Evolutionary conservation across 768 basidiomycete species (phyloP).

Genomic region (Exsudoporus frostii): DNA sequence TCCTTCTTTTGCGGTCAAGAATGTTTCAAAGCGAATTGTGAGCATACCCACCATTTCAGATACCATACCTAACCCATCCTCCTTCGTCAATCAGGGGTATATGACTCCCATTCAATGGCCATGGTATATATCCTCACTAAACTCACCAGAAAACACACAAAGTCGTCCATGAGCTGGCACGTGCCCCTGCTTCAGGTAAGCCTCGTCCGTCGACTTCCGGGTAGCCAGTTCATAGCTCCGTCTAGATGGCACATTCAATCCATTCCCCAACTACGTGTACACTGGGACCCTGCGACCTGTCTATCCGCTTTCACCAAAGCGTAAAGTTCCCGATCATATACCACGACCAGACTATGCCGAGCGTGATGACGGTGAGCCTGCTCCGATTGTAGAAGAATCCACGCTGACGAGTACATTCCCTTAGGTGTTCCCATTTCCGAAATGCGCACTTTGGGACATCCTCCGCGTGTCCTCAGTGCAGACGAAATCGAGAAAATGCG

Average conservation of each 20-base stretch:
- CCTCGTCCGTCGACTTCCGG: neutral
- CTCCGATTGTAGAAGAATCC: neutral
- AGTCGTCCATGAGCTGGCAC: slow-evolving; percentile 63
- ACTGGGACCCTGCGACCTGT: slow-evolving; percentile 77
- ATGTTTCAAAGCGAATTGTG: slow-evolving; percentile 94
- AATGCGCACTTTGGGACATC: slow-evolving; percentile 52
- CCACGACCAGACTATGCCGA: slow-evolving; percentile 82
- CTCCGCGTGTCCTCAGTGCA: slow-evolving; percentile 58
- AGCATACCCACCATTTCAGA: slow-evolving; percentile 31
- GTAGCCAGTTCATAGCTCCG: neutral
- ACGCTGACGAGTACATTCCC: neutral
- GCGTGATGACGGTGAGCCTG: slow-evolving; percentile 52
- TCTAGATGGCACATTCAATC: slow-evolving; percentile 75
- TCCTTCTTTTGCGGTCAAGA: slow-evolving; percentile 94
- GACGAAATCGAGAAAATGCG: slow-evolving; percentile 92
- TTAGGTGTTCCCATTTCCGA: slow-evolving; percentile 62
- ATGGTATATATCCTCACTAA: neutral
- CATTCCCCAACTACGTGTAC: slow-evolving; percentile 72
- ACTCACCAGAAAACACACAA: slow-evolving; percentile 75
- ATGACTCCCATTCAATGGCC: neutral
- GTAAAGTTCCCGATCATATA: slow-evolving; percentile 80
- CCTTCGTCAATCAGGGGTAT: slow-evolving; percentile 24
- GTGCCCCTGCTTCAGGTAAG: slow-evolving; percentile 23
- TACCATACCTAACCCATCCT: neutral
- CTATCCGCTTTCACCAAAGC: slow-evolving; percentile 82